Base-by-base conservation (phyloP, 805 yeast genomes). In the Zygosaccharomyces gambellarensis region DNA sequence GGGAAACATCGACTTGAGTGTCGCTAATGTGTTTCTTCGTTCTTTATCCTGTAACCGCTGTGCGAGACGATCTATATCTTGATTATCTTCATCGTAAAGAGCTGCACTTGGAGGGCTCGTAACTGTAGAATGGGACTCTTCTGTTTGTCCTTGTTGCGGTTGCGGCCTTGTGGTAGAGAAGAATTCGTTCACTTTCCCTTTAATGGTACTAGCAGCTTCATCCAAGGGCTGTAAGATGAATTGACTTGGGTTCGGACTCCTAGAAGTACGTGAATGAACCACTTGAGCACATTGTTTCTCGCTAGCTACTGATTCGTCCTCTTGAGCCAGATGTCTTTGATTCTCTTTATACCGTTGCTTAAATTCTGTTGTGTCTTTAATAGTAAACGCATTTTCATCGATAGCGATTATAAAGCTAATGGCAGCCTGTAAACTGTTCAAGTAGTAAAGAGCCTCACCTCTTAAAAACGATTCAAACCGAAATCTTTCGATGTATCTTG, bases 361-460 rank as follows among this genome's bases (percentile, higher is more conserved):
- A 56, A 77, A 77, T 52, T 72, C 83, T 55, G 83, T 89, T 36
- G 77, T 79, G 47, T 80, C 78, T 1, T 71, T 62, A 3, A 88
- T 79, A 1, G 90, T 82, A 41, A 90, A 71, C 23, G 81, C 77
- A 1, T 78, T 75, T 31, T 70, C 66, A 30, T 74, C 78, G 39
- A 94, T 64, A 10, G 81, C 78, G 48, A 81, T 79, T 8, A 94
- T 78, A 62, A 89, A 94, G 51, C 83, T 80, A 10, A 90, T 80
- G 1, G 97, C 97, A 1, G 95, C 95, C 60, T 86, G 88, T 25
- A 92, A 68, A n/a, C 96, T 87, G 27, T 95, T 87, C 47, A 94
- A 71, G 62, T 94, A 94, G 67, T 94, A 94, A 38, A 94, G 86
- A 0, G 92, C 83, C 64, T 94, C 99, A 7, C 99, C 97, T 38